Evolutionary conservation across 1,284 basidiomycete species (phyloP), one percentile per base, ranked within the genome.

Genomic region (Ustilago xerochloae): DNA sequence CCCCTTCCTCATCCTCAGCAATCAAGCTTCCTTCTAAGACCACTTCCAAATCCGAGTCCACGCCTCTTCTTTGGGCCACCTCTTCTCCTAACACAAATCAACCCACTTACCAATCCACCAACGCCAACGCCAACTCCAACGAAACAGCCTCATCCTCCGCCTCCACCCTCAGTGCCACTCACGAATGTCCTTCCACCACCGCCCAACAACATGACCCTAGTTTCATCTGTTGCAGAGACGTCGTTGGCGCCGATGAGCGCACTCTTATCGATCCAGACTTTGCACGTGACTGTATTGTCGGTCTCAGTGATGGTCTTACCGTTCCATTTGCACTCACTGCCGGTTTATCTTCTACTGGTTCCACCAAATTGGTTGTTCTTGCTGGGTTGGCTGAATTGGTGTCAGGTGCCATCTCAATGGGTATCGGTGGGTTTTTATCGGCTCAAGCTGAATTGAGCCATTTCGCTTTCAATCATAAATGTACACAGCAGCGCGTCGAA

Each of bases 391-490:
- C 95, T 28, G 93, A 97, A 84, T 73, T 81, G 48, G 81, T 82
- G 12, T 73, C 73, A 6, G 78, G 79, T 18, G 78, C 78, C 32
- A 93, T 98, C 68, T 87, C 86, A 16, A 99, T 98, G 96, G 95
- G 95, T 65, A 92, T 98, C 50, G 96, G 96, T 60, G 96, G 96
- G 24, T 97, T 96, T 88, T 90, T 99, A 58, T 94, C 94, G 2
- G 94, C 95, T 0, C 93, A 98, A 85, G 92, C 96, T 36, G 96
- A 99, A 85, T 90, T 94, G 52, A 94, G 97, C 85, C 92, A 96
- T 58, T 81, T 75, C 35, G 70, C 72, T 2, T 78, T 61, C 61
- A 64, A 74, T 30, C 52, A 63, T 18, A 68, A 54, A 13, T 45
- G 45, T 2, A 82, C 78, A 0, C 87, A 90, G 57, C 88, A 90